Evolutionary conservation across 768 basidiomycete species (phyloP).

Genomic region (Crassisporium funariophilum): DNA sequence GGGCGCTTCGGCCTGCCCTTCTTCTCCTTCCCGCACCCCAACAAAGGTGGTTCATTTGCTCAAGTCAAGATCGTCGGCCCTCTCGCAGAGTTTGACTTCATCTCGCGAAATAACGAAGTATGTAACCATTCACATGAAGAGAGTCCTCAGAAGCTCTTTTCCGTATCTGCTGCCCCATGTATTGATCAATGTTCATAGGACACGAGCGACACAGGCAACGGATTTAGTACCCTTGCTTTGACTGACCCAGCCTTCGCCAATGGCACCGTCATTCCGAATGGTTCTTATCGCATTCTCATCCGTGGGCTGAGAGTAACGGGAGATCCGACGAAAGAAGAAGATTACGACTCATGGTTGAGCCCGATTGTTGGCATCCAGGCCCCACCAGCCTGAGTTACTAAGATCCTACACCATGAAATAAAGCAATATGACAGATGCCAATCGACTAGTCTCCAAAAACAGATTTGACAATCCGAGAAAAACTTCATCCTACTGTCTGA

Average conservation of each 20-base stretch:
- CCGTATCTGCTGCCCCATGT: constrained; percentile 1
- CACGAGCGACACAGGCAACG: constrained; percentile 22
- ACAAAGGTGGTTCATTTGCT: constrained; percentile 37
- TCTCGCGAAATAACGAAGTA: constrained; percentile 46
- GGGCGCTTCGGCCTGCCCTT: constrained; percentile 17
- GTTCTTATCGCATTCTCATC: constrained; percentile 41
- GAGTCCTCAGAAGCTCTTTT: constrained; percentile 21
- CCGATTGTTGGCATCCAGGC: constrained; percentile 44
- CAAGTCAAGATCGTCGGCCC: constrained; percentile 43
- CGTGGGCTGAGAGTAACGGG: constrained; percentile 44
- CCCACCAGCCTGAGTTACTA: too few relatives aligned
- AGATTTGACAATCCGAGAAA: too few relatives aligned
- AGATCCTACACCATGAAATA: too few relatives aligned
- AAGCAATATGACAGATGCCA: too few relatives aligned
- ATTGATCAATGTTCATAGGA: constrained; percentile 2
- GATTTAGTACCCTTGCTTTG: constrained; percentile 29
- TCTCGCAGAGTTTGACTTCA: constrained; percentile 45
- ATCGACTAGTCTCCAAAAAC: too few relatives aligned
- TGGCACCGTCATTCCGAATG: constrained; percentile 41
- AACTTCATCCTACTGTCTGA: too few relatives aligned
- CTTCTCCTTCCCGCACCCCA: constrained; percentile 38
- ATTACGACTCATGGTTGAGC: constrained; percentile 48
- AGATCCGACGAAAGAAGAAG: constrained; percentile 35
- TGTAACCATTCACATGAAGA: too few relatives aligned
- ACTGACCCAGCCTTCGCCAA: constrained; percentile 38